Percentiles rank a stretch among this genome's conserved stretches.
Conservation (phyloP, 805 yeast genomes). For the Lipomyces mesembrius region DNA sequence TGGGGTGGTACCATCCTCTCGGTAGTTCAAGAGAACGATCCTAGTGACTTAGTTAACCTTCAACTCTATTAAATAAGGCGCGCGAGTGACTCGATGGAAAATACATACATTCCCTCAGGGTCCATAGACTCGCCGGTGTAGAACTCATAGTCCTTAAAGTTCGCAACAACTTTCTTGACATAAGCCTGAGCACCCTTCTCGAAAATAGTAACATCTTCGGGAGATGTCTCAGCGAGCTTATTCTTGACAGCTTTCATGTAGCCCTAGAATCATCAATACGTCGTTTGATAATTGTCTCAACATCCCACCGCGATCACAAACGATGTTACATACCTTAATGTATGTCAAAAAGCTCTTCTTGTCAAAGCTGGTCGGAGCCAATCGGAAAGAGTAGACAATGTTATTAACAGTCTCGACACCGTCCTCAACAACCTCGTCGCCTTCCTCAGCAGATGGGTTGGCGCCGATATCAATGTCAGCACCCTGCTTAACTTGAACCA, state of each 20-base stretch:
- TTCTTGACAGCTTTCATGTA: slow-evolving; percentile 97
- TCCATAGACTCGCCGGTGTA: slow-evolving; percentile 99
- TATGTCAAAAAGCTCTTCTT: slow-evolving; percentile 95
- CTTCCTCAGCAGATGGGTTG: slow-evolving; percentile 98
- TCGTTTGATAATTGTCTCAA: not conserved
- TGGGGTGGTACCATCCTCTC: slow-evolving; percentile 99
- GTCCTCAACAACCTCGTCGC: slow-evolving; percentile 77
- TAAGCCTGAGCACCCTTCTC: slow-evolving; percentile 97
- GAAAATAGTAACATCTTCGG: slow-evolving; percentile 83
- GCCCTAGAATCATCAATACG: slow-evolving; percentile 48
- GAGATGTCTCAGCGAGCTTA: slow-evolving; percentile 82
- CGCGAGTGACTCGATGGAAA: not conserved
- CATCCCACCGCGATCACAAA: not conserved
- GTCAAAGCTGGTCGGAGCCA: slow-evolving; percentile 94
- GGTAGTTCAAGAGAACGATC: slow-evolving; percentile 95
- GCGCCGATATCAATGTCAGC: slow-evolving; percentile 98
- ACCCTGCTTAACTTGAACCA: slow-evolving; percentile 81
- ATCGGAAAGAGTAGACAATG: slow-evolving; percentile 97
- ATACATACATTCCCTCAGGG: slow-evolving; percentile 88
- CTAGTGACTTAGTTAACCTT: not conserved
- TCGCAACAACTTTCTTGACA: slow-evolving; percentile 92
- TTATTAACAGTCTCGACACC: slow-evolving; percentile 93
- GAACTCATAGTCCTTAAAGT: slow-evolving; percentile 99
- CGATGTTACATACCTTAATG: slow-evolving; percentile 62
- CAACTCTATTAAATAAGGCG: not conserved